Evolutionary conservation across 352 stramenopile genomes (phyloP), one percentile per base, ranked within the genome.

Genomic region (Phytophthora sp.): DNA sequence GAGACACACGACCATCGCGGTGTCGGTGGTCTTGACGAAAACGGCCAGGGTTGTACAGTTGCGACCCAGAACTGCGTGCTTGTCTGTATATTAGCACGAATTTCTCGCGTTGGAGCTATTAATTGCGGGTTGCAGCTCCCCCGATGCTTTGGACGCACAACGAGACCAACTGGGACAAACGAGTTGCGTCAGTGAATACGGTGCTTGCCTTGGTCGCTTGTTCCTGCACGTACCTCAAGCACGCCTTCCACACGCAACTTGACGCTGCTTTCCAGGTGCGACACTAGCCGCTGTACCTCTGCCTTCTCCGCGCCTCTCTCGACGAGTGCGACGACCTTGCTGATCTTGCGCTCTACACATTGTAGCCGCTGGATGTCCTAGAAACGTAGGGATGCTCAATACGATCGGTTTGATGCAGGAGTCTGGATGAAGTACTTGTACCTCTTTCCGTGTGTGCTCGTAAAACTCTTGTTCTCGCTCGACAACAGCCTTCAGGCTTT

Each of bases 211-310:
- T 7, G 7, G 31, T 37, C 13, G 17, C 34, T 12, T 21, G 5
- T n/a, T 5, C 34, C n/a, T 41, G 21, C 24, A 61, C 57, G 37
- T 43, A 89, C 79, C 77, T 89, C 77, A 0, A 86, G 70, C 15
- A 89, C 64, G 8, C 75, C 70, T 27, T 85, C 79, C 17, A 89
- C 66, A 3, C 77, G 79, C 15, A 58, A 50, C 52, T 86, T 87
- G 9, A 89, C 53, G 31, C 69, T 80, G 39, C 51, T 69, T 54
- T 86, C 75, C 8, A 81, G 43, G 18, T 70, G 69, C 28, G 74
- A 67, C 2, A 89, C 35, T 18, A 77, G 54, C n/a, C 64, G 60
- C 32, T 81, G 56, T 9, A 85, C 60, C 35, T 85, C 72, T 3
- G 31, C 41, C 23, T 66, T 72, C 18, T 87, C 75, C 5, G 59